Evolutionary conservation across 2,329 filamentous ascomycete species (phyloP), one percentile per base, ranked within the genome.

Genomic region (Escovopsis sp.): DNA sequence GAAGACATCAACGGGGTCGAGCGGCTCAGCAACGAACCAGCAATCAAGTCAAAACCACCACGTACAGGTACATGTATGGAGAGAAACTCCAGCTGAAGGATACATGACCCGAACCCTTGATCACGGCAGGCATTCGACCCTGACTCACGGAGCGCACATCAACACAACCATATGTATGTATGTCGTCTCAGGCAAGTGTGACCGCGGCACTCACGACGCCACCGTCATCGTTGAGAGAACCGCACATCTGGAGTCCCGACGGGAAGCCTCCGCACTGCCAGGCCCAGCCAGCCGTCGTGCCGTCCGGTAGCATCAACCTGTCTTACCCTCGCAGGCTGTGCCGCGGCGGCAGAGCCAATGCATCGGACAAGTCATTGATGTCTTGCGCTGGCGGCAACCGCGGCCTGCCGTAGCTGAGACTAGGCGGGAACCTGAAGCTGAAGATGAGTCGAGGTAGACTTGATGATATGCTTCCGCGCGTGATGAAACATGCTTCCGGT

Each of bases 361-460:
- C 44, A 6, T 54, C 56, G 12, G 40, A 49, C 20, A 45, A 41
- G 27, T 51, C 51, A n/a, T 50, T 46, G n/a, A n/a, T n/a, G n/a
- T 54, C 32, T 20, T 20, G 20, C 20, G 20, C 20, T 20, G 20
- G 60, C 59, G 35, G 48, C 58, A 35, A 64, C 60, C 12, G 55
- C 61, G n/a, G 60, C 63, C 48, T 64, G 62, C 49, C 60, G 5
- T 68, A 55, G 55, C 54, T 60, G 20, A 47, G 60, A n/a, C 53
- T 56, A n/a, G 52, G 50, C 39, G 60, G 62, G 47, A 63, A 63
- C 39, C 55, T 58, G 48, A 55, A 56, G 7, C 46, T 63, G 6
- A 55, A 58, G 11, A 54, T 60, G 40, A 57, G 59, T 11, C 53
- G 46, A 45, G 48, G 51, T 7, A 50, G 49, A 40, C 27, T 53